Evolutionary conservation across 345 rosid species (phyloP), one percentile per base, ranked within the genome.

Genomic region (Eucalyptus caleyi): DNA sequence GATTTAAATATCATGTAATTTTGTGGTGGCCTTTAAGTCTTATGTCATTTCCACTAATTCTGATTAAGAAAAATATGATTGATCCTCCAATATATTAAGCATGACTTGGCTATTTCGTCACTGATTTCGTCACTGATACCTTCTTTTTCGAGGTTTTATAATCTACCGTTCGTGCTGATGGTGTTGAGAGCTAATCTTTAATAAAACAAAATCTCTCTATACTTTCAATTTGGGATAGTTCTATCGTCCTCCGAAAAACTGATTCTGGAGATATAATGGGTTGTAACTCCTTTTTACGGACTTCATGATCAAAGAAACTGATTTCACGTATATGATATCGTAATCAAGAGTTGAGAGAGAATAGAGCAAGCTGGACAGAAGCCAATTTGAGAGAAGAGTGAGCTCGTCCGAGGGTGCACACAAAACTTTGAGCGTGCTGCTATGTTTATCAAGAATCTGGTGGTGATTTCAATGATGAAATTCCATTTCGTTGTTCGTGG

Each of bases 161-260:
- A 11, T 62, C 16, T 6, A 14, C 16, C 4, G 2, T 65, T n/a
- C 3, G 11, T 16, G 37, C 37, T 65, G 1, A 65, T 16, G 40
- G 21, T n/a, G 18, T 65, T n/a, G 37, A 65, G 37, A 32, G 11
- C 11, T n/a, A 65, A 3, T 9, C 6, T 62, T 62, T n/a, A 5
- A 65, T 8, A n/a, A 65, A n/a, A n/a, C 3, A n/a, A 16, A 65
- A 16, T 8, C 5, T 65, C 77, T 65, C 40, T 16, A 15, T 15
- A 14, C 37, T n/a, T 15, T 4, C 37, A 65, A 65, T 14, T 30
- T 30, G 77, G 37, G 10, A 30, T 65, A n/a, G 77, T n/a, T 65
- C 18, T 65, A 8, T n/a, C 19, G 0, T n/a, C 3, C 1, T 7
- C 37, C 9, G 10, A 65, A 16, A 65, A 65, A n/a, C 19, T 4